Percentiles rank a stretch among this genome's conserved stretches.
phyloP scores from a whole-genome alignment of 768 basidiomycete species.

The Infundibulicybe gibba region DNA sequence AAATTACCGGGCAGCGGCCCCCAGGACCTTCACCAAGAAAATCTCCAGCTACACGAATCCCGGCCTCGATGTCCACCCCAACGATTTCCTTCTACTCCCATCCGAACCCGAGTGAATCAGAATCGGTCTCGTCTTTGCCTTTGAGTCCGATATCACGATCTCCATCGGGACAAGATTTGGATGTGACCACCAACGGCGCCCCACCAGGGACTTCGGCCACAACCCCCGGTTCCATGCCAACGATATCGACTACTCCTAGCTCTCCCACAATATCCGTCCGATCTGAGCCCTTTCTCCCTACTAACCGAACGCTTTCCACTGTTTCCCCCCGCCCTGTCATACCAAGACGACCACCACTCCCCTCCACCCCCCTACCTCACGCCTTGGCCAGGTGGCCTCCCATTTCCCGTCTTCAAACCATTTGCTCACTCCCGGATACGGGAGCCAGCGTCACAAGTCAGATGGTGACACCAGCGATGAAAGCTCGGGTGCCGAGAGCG shows the following conservation, averaged over 20 bases:
- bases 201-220: conserved; percentile 15
- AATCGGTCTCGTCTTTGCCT: conserved; percentile 39
- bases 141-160: conserved; percentile 18
- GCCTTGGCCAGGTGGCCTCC: conserved; percentile 12
- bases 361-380: conserved; percentile 8
- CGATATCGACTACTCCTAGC: too few relatives aligned
- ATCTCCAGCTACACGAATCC: conserved; percentile 19
- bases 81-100: conserved; percentile 29
- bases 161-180: conserved; percentile 24
- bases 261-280: conserved; percentile 22
- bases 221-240: conserved; percentile 16
- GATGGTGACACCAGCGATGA: conserved; percentile 25
- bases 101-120: conserved; percentile 18
- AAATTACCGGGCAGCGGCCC: neutral
- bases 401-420: conserved; percentile 11
- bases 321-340: conserved; percentile 5
- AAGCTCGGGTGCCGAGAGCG: conserved; percentile 42
- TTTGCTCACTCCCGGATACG: conserved; percentile 11
- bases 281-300: conserved; percentile 10
- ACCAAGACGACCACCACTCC: conserved; percentile 1
- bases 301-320: neutral
- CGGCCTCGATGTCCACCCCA: conserved; percentile 38
- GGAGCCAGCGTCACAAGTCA: conserved; percentile 7
- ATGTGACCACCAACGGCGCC: neutral
- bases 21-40: conserved; percentile 9